Conservation (phyloP, 23 red algal species). For the Gracilaria domingensis region DNA sequence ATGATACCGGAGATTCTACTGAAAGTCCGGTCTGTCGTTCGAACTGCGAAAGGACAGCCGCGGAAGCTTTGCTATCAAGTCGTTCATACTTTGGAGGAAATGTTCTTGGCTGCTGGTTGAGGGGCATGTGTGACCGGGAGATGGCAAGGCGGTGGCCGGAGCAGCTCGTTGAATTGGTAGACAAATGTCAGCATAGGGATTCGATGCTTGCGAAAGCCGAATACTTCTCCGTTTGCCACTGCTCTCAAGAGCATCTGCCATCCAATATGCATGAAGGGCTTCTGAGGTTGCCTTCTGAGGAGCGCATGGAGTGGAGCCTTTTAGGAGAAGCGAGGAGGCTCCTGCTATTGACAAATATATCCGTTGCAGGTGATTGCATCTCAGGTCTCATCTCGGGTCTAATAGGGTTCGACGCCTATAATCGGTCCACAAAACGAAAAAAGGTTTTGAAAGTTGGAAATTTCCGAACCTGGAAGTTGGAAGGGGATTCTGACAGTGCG, state of each 20-base stretch:
- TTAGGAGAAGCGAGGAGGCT: too few species aligned
- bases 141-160: neutral
- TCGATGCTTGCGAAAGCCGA: neutral
- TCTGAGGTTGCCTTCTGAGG: neutral
- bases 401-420: too few species aligned
- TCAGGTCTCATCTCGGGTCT: too few species aligned
- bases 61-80: neutral
- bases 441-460: too few species aligned
- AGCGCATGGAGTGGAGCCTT: too few species aligned
- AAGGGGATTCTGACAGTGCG: too few species aligned
- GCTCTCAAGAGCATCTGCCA: neutral
- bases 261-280: neutral
- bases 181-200: neutral
- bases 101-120: neutral
- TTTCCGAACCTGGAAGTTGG: too few species aligned
- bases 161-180: neutral
- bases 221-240: neutral
- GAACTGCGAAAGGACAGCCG: neutral
- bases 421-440: too few species aligned
- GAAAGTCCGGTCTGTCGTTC: neutral
- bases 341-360: too few species aligned
- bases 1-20: neutral
- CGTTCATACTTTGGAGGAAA: neutral
- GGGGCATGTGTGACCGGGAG: neutral
- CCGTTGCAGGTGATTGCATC: too few species aligned